Conservation (phyloP, 768 basidiomycete species). For the Mycena kentingensis region DNA sequence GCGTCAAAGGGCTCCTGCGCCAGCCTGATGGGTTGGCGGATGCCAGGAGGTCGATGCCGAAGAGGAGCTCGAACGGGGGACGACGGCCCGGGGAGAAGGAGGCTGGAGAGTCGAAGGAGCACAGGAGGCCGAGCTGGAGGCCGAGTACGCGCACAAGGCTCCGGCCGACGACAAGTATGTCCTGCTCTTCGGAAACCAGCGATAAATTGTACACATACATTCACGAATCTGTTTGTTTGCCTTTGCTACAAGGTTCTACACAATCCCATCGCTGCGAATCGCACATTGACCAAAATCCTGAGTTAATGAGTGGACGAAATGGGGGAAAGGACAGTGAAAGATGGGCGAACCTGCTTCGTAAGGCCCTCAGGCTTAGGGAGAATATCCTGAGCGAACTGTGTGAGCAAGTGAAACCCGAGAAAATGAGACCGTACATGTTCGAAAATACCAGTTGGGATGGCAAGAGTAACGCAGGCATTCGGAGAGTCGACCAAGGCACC, state of each 20-base stretch:
- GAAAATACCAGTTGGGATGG: constrained; percentile 76
- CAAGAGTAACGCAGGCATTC: constrained; percentile 76
- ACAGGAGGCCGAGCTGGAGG: constrained; percentile 43
- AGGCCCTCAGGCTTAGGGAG: constrained; percentile 65
- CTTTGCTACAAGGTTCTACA: too few relatives aligned
- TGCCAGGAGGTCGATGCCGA: constrained; percentile 38
- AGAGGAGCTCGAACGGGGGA: constrained; percentile 39
- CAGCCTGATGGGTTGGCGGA: constrained; percentile 50
- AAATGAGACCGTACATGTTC: constrained; percentile 50
- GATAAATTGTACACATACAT: too few relatives aligned
- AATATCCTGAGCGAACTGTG: constrained; percentile 52
- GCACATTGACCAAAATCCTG: constrained; percentile 22
- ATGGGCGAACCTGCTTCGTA: constrained; percentile 37
- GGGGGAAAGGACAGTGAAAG: background rate
- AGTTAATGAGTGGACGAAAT: background rate
- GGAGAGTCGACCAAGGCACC: constrained; percentile 77
- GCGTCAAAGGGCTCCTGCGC: constrained; percentile 46
- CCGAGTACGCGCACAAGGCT: constrained; percentile 56
- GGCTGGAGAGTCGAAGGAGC: constrained; percentile 47
- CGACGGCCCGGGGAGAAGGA: constrained; percentile 55
- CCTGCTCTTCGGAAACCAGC: too few relatives aligned
- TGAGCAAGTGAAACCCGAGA: background rate
- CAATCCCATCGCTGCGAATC: constrained; percentile 21
- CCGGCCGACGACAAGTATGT: constrained; percentile 33
- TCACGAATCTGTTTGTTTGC: too few relatives aligned